These are phyloP conservation scores for Zea mays DNA, from an alignment of 176 grass and related monocot genomes.

Conservation along the genomic window Zm-B73-REFERENCE-NAM-5.0 NC_050099.1:7642501-7643000, in stretches of 20 bases:
- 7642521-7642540: background rate
- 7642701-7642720: no score
- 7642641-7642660: background rate
- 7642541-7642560: background rate
- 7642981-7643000: no score
- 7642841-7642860: slow-evolving; percentile 56
- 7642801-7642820: background rate
- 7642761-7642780: background rate
- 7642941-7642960: slow-evolving; percentile 54
- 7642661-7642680: background rate
- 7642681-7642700: background rate
- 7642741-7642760: background rate
- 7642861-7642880: slow-evolving; percentile 17
- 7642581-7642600: background rate
- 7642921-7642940: slow-evolving; percentile 35
- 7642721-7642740: background rate
- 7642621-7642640: background rate
- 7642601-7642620: no score
- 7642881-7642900: slow-evolving; percentile 19
- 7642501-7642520: background rate
- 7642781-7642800: slow-evolving; percentile 21
- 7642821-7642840: background rate
- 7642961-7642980: background rate
- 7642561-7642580: background rate
- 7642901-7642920: slow-evolving; percentile 41